These are phyloP conservation scores for Gigaspora rosea DNA, from an alignment of 192 early-diverging fungal genomes.

Conservation along the genomic window DNA sequence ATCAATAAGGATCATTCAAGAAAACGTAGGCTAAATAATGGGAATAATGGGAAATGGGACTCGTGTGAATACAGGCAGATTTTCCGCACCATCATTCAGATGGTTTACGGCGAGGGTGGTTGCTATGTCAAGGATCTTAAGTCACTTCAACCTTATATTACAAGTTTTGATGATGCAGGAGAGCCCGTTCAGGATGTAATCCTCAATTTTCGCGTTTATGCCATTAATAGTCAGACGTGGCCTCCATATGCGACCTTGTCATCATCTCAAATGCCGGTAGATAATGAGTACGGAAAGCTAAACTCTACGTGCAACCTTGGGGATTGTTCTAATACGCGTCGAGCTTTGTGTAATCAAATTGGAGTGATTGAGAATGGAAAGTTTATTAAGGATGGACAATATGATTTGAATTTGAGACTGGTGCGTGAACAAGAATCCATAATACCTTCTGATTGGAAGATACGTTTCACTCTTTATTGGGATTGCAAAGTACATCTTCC, in stretches of 20 bases:
- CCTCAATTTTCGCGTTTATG: slow-evolving; percentile 14
- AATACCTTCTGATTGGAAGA: slow-evolving; percentile 17
- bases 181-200: not conserved
- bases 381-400: slow-evolving; percentile 13
- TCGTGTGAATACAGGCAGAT: slow-evolving; percentile 7
- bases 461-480: slow-evolving; percentile 10
- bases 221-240: not conserved
- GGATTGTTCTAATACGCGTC: not conserved
- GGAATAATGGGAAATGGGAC: not conserved
- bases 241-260: not conserved
- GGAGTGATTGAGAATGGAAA: slow-evolving; percentile 5
- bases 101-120: not conserved
- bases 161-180: not conserved
- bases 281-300: not conserved
- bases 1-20: not conserved
- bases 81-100: not conserved
- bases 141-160: not conserved
- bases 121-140: not conserved
- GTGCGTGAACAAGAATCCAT: not conserved
- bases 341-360: slow-evolving; percentile 18
- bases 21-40: slow-evolving; percentile 15
- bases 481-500: slow-evolving; percentile 9
- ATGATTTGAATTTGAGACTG: not conserved
- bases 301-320: not conserved
- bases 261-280: not conserved